phyloP scores from a whole-genome alignment of 2,329 filamentous ascomycete genomes.

The Didymellaceae sp. region DNA sequence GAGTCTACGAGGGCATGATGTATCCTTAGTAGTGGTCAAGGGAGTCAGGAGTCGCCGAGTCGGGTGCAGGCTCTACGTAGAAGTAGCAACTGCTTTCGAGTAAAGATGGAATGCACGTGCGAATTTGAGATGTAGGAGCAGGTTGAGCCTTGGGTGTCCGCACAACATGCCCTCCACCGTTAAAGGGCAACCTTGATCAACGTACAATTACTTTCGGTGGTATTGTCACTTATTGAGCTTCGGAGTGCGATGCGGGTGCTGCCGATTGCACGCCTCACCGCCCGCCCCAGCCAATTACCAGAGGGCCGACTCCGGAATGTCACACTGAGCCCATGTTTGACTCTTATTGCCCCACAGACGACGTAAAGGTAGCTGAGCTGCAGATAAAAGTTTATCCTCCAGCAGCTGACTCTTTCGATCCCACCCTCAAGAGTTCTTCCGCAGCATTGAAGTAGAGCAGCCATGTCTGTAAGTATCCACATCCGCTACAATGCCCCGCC shows the following conservation, averaged over 20 bases:
- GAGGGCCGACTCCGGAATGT: constrained; percentile 30
- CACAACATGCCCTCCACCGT: no score
- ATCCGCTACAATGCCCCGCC: constrained; percentile 1
- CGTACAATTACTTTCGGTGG: not conserved
- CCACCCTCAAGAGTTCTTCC: constrained; percentile 7
- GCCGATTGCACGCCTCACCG: constrained; percentile 10
- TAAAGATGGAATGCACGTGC: no score
- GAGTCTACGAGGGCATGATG: no score
- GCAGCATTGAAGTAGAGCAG: constrained; percentile 4
- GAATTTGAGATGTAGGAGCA: no score
- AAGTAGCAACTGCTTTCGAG: no score
- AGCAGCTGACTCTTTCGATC: constrained; percentile 1
- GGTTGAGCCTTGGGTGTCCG: no score
- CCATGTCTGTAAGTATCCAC: constrained; percentile 37
- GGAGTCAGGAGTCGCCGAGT: no score
- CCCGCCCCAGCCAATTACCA: constrained; percentile 31
- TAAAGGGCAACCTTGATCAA: no score
- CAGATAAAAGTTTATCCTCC: constrained; percentile 12
- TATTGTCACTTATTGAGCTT: constrained; percentile 7
- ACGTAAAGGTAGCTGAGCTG: constrained; percentile 15
- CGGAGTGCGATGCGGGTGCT: constrained; percentile 1
- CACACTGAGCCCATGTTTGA: constrained; percentile 29
- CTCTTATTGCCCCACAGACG: constrained; percentile 32
- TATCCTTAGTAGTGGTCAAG: no score
- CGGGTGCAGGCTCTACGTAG: no score